phyloP scores from a whole-genome alignment of 495 filamentous ascomycete species.

The Immersiella caudata region DNA sequence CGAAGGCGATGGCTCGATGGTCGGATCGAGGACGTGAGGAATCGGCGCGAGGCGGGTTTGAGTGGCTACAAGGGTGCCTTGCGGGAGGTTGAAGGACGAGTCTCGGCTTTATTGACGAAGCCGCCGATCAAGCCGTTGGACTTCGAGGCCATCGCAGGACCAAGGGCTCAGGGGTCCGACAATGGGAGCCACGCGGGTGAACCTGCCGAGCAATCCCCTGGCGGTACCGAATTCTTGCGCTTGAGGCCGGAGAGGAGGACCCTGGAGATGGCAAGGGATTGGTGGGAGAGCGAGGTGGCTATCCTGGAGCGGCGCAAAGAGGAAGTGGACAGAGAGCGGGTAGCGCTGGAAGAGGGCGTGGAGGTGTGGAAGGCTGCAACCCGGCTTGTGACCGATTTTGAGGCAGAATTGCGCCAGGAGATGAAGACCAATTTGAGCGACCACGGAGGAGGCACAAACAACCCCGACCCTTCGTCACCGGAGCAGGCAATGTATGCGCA shows the following conservation, averaged over 20 bases:
- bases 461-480: constrained; percentile 21
- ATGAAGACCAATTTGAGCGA: constrained; percentile 45
- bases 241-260: constrained; percentile 72
- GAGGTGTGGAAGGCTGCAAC: constrained; percentile 76
- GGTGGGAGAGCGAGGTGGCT: constrained; percentile 69
- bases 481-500: constrained; percentile 49
- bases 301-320: constrained; percentile 59
- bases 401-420: constrained; percentile 60
- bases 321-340: constrained; percentile 66
- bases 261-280: constrained; percentile 73
- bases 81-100: constrained; percentile 75
- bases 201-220: constrained; percentile 22
- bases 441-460: constrained; percentile 30
- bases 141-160: constrained; percentile 38
- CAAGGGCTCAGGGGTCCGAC: neutral
- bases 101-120: constrained; percentile 72
- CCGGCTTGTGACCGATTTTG: constrained; percentile 66
- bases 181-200: constrained; percentile 30
- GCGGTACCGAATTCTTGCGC: constrained; percentile 52
- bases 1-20: constrained; percentile 62
- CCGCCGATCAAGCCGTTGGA: constrained; percentile 53
- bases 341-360: constrained; percentile 82
- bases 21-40: constrained; percentile 65
- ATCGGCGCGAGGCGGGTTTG: constrained; percentile 54
- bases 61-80: constrained; percentile 56